Evolutionary conservation across 306 rosid genomes (phyloP), one percentile per base, ranked within the genome.

Genomic region (Quercus gilva): DNA sequence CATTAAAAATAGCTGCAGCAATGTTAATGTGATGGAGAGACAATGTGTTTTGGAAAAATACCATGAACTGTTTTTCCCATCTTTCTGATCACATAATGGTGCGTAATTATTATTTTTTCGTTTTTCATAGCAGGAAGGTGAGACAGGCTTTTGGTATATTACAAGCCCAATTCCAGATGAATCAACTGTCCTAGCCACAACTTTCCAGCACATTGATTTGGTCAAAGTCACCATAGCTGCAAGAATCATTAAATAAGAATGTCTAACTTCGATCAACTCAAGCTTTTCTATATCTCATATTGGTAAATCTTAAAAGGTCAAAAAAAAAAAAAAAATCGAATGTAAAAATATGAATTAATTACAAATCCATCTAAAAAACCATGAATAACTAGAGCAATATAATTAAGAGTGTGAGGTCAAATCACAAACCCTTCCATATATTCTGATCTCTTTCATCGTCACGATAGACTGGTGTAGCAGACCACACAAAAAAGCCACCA

Each of bases 401-500:
- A 33, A 28, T 67, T 8, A 37, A 55, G 12, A 20, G 60, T 77
- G 71, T 57, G 41, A 49, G 71, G 25, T 57, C 31, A 49, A 69
- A 74, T 25, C 75, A 88, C 97, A 78, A 83, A 95, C 99, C 92
- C 55, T 84, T 90, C 99, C 99, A 95, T 73, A 90, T 91, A 82
- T 77, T 67, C 81, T 67, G 86, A 88, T 95, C 94, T 69, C 93
- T 86, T 76, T 90, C 91, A 52, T 89, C 87, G 19, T 91, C 74
- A n/a, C 92, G 98, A 77, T 95, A 95, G 81, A 95, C 99, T 5
- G 99, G 99, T 41, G 97, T 93, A 51, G 98, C 99, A 74, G 99
- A 95, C 99, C 99, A 93, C 84, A 92, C 87, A 82, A 95, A 95
- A 80, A 86, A 93, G 3, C 99, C 99, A 1, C 99, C 97, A 8